Conservation (phyloP, 345 rosid genomes). For the Abelmoschus esculentus region DNA sequence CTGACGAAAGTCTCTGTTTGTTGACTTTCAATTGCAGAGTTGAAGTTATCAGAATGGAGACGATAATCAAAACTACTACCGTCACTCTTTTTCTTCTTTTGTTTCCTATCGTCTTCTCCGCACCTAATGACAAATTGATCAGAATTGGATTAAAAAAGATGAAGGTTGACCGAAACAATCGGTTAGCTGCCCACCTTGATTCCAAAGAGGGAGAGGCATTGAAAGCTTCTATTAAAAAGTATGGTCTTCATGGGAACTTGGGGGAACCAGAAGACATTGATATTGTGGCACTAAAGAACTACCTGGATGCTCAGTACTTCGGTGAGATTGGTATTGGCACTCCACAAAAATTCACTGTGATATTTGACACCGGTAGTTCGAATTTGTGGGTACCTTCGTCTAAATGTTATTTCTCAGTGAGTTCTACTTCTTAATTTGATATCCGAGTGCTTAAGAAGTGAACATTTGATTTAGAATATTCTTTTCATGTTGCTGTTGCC, state of each 20-base stretch:
- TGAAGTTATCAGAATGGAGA: constrained; percentile 38
- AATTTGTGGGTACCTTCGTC: constrained; percentile 94
- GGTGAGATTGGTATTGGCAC: constrained; percentile 87
- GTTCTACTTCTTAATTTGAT: constrained; percentile 13
- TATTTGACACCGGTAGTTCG: constrained; percentile 94
- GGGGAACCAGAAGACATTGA: constrained; percentile 51
- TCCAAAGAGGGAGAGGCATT: constrained; percentile 39
- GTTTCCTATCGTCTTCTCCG: constrained; percentile 34
- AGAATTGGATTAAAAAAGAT: constrained; percentile 68
- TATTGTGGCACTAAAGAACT: constrained; percentile 62
- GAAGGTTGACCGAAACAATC: constrained; percentile 46
- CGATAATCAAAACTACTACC: constrained; percentile 9
- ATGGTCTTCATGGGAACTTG: constrained; percentile 29
- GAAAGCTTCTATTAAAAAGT: constrained; percentile 37
- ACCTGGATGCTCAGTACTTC: constrained; percentile 90
- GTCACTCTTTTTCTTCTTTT: constrained; percentile 32
- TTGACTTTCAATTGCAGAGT: constrained; percentile 2
- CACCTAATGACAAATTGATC: constrained; percentile 37
- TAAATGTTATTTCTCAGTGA: constrained; percentile 79
- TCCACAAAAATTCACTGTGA: constrained; percentile 81
- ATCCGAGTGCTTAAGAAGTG: background rate
- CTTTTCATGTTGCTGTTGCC: background rate
- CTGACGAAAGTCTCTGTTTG: background rate
- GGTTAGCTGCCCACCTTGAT: constrained; percentile 43
- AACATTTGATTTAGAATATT: background rate